Conservation (phyloP, 208 protist species). For the Leishmania tarentolae region DNA sequence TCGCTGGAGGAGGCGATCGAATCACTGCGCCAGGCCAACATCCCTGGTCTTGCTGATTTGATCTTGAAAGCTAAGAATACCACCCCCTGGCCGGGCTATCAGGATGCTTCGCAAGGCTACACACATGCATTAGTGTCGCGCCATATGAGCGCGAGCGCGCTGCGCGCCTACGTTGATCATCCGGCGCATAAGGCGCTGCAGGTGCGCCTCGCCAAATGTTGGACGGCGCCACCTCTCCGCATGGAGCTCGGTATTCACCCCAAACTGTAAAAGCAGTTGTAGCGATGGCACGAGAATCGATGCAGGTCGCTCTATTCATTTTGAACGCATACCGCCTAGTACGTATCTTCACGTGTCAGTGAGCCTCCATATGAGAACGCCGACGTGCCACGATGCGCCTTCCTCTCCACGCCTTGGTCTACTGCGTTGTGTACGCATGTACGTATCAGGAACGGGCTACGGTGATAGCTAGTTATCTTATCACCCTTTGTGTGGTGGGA, state of each 20-base stretch:
- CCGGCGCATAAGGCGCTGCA: slow-evolving; percentile 61
- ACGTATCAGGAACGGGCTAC: not conserved
- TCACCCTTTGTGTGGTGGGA: not conserved
- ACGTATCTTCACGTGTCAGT: not conserved
- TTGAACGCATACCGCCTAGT: not conserved
- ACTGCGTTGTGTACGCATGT: not conserved
- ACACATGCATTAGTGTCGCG: slow-evolving; percentile 69
- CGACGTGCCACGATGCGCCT: not conserved
- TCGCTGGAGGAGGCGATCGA: slow-evolving; percentile 35
- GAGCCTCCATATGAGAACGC: not conserved
- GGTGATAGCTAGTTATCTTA: not conserved
- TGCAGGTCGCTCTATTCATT: no score
- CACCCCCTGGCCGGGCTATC: slow-evolving; percentile 56
- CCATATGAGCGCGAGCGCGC: slow-evolving; percentile 47
- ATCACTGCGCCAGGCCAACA: slow-evolving; percentile 25
- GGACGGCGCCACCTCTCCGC: slow-evolving; percentile 44
- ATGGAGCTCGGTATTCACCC: slow-evolving; percentile 54
- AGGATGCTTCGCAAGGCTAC: slow-evolving; percentile 57
- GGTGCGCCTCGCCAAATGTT: slow-evolving; percentile 46
- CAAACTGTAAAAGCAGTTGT: slow-evolving; percentile 14
- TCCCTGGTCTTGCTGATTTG: slow-evolving; percentile 62
- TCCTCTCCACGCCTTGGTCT: not conserved
- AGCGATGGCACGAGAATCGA: not conserved
- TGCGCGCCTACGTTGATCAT: slow-evolving; percentile 57
- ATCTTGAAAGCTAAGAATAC: slow-evolving; percentile 49